Evolutionary conservation across 176 grass and related monocot genomes (phyloP), one percentile per base, ranked within the genome.

Genomic region (Saccharum spontaneum): DNA sequence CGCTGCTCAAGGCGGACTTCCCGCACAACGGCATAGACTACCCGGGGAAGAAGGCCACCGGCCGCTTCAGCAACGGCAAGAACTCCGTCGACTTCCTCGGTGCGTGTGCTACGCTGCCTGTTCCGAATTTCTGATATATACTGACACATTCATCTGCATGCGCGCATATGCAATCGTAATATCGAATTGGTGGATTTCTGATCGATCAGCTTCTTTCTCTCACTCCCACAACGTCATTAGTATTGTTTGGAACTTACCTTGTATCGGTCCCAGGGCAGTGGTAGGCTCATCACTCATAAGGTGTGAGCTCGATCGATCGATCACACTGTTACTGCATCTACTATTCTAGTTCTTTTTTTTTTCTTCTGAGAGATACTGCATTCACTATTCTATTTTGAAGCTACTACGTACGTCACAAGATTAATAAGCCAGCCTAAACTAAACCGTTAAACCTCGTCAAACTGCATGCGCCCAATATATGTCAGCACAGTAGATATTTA

Each of bases 1-100:
- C 90, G 13, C 81, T 98, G 3, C 91, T 98, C 14, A 95, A 83
- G 84, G 95, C 95, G 12, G 82, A 98, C 83, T 95, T 93, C 85
- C 70, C 95, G 0, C 93, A 98, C 76, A 95, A 98, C 79, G 95
- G 95, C 77, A 83, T 98, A 41, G 95, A 98, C 72, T 98, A 88
- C 84, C 87, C 90, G 0, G 90, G 92, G 6, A 4, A n/a, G 11
- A 93, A 87, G 80, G 82, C 95, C 63, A 98, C 95, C 57, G 92
- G 95, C 1, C 69, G 95, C 1, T 98, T 98, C 90, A 91, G 95
- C 90, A 98, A 98, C 57, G 95, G 92, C 90, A 91, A 88, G 45
- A 98, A 98, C 84, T 90, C 84, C 15, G 87, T 91, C 4, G 92
- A 98, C 65, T 98, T 93, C 82, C 84, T 98, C 24, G 92, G 95